These are phyloP conservation scores for Curvularia lunata DNA, from an alignment of 2,329 filamentous ascomycete species.

Conservation along the genomic window DNA sequence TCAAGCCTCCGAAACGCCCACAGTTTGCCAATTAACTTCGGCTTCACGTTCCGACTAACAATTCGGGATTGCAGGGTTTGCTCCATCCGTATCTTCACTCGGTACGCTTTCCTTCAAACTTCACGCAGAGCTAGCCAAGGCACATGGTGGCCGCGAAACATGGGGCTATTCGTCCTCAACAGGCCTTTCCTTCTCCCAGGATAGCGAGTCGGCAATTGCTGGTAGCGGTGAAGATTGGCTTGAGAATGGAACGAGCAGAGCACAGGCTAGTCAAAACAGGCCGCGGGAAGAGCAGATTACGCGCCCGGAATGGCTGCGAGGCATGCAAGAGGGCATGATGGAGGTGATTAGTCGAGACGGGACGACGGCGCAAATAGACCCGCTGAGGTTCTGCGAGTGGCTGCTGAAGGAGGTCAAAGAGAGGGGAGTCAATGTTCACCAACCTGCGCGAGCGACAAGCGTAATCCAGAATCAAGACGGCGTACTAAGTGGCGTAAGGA, in stretches of 20 bases:
- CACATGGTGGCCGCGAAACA: conserved; percentile 62
- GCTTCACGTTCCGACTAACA: neutral
- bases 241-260: conserved; percentile 67
- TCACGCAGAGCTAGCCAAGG: conserved; percentile 68
- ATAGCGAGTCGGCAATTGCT: conserved; percentile 50
- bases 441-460: conserved; percentile 65
- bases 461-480: conserved; percentile 60
- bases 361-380: conserved; percentile 73
- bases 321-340: conserved; percentile 60
- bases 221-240: conserved; percentile 69
- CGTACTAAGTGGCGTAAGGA: conserved; percentile 59
- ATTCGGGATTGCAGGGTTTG: conserved; percentile 59
- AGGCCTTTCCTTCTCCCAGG: conserved; percentile 61
- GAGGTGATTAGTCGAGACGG: conserved; percentile 67
- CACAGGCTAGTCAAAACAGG: conserved; percentile 53
- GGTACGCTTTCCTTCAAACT: conserved; percentile 72
- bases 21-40: neutral
- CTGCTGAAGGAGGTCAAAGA: conserved; percentile 64
- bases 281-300: conserved; percentile 33
- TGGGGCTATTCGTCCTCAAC: conserved; percentile 68
- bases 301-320: conserved; percentile 66
- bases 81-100: conserved; percentile 61
- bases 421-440: conserved; percentile 69
- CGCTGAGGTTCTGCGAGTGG: conserved; percentile 69
- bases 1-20: neutral